Base-by-base conservation (phyloP, 805 yeast species). In the Cyberlindnera mycetangii region DNA sequence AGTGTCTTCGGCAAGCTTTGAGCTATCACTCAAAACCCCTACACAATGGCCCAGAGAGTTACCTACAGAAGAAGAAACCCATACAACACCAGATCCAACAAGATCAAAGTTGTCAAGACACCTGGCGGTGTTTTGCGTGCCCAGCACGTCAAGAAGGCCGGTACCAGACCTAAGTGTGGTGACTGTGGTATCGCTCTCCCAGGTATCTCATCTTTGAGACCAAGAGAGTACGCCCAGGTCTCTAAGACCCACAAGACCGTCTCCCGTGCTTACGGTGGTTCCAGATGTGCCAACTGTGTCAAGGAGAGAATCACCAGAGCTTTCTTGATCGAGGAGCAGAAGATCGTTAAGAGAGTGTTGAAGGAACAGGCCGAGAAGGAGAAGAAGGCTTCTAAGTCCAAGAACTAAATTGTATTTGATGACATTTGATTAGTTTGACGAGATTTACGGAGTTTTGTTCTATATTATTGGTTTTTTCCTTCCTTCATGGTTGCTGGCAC, bases 231-330 rank as follows among this genome's bases (percentile, higher is more conserved):
- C 81, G 97, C 97, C 65, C 75, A 78, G 64, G 81, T 92, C 64
- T 89, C 98, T 62, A 90, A 85, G 81, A 89, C 96, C 69, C 86
- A 85, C 81, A 93, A 93, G 85, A 86, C 96, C 64, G 99, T 93
- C 63, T 90, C 92, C 71, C 93, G 99, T 84, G 90, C 97, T 66
- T 93, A 93, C 92, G 99, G 99, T 82, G 99, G 99, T 75, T 83
- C 88, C 69, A 85, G 86, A 81, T 89, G 93, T 81, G 97, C 92
- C 75, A 89, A 81, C 88, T 89, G 96, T 81, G 98, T 92, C 72
- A 92, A 92, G 85, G 96, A 92, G 79, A 89, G 97, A 85, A 84
- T 93, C 67, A 92, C 92, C 73, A 92, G 99, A 81, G 97, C 99
- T 70, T 93, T 93, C 89, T 85, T 93, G 75, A 88, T 93, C 63